A percentile compares a stretch with the other conserved stretches of the same genome.
Conservation (phyloP, 1,284 basidiomycete species). For the Somion occarium region DNA sequence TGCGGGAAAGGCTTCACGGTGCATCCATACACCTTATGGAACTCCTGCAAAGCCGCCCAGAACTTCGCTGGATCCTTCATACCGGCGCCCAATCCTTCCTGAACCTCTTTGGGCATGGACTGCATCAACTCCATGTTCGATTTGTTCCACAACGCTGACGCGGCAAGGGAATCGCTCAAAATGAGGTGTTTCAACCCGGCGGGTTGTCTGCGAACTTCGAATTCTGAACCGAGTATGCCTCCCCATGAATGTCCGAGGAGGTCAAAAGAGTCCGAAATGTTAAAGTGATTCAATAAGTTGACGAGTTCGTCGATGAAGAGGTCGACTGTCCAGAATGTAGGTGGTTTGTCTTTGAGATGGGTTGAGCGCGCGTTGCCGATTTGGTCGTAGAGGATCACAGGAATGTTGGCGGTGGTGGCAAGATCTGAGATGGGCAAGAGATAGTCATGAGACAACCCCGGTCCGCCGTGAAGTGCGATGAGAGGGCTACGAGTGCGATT, state of each 20-base stretch:
- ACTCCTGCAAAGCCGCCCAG: slow-evolving; percentile 20
- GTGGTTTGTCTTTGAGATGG: slow-evolving; percentile 26
- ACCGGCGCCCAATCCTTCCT: slow-evolving; percentile 19
- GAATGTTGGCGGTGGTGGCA: slow-evolving; percentile 13
- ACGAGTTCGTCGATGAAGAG: slow-evolving; percentile 33
- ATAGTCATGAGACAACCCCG: slow-evolving; percentile 26
- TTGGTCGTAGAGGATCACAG: slow-evolving; percentile 35
- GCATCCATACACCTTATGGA: slow-evolving; percentile 23
- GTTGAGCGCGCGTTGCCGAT: slow-evolving; percentile 31
- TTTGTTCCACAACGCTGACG: slow-evolving; percentile 23
- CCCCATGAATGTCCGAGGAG: slow-evolving; percentile 35
- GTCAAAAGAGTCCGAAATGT: slow-evolving; percentile 24
- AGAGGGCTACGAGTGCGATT: slow-evolving; percentile 21
- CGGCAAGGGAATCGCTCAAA: slow-evolving; percentile 24
- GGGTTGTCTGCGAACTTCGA: slow-evolving; percentile 21
- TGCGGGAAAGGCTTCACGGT: slow-evolving; percentile 21
- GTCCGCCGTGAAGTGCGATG: slow-evolving; percentile 34
- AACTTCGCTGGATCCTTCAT: slow-evolving; percentile 23
- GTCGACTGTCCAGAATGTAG: slow-evolving; percentile 29
- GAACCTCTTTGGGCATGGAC: slow-evolving; percentile 23
- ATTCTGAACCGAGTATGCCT: slow-evolving; percentile 25
- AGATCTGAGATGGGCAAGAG: slow-evolving; percentile 25
- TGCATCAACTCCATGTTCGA: slow-evolving; percentile 15
- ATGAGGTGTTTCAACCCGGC: slow-evolving; percentile 28
- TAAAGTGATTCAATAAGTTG: slow-evolving; percentile 26